A percentile compares a stretch with the other conserved stretches of the same genome.
Evolutionary conservation across 2,329 filamentous ascomycete species (phyloP).

Genomic region (Geosmithia morbida): DNA sequence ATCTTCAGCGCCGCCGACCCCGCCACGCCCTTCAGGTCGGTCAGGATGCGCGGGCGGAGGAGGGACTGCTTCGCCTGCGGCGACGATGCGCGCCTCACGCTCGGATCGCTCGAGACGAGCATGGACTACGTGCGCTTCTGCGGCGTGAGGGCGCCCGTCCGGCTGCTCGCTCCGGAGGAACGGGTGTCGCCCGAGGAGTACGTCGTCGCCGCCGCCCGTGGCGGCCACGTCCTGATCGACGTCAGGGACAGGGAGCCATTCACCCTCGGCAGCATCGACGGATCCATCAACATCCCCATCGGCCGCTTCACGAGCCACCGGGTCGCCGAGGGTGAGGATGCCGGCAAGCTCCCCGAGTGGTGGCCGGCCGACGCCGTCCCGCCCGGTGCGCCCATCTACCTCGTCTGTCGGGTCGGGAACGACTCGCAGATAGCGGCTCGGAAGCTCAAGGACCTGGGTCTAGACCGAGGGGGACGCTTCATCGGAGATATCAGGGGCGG

Average conservation of each 20-base stretch:
- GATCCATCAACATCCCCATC: conserved; percentile 57
- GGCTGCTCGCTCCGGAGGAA: conserved; percentile 45
- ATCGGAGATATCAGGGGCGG: conserved; percentile 62
- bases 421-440: conserved; percentile 60
- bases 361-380: conserved; percentile 21
- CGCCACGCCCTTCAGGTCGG: conserved; percentile 48
- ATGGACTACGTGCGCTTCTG: conserved; percentile 83
- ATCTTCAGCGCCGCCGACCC: conserved; percentile 25
- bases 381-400: conserved; percentile 42
- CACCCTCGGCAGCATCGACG: conserved; percentile 60
- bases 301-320: conserved; percentile 41
- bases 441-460: conserved; percentile 47
- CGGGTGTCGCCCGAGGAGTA: conserved; percentile 55
- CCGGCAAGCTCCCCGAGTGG: conserved; percentile 13
- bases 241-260: conserved; percentile 78
- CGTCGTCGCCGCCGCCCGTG: not conserved
- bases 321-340: conserved; percentile 4
- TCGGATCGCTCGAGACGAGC: conserved; percentile 44
- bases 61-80: conserved; percentile 67
- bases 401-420: conserved; percentile 63
- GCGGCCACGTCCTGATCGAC: conserved; percentile 52
- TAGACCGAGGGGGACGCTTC: conserved; percentile 37
- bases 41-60: conserved; percentile 58
- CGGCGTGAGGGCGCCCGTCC: conserved; percentile 42
- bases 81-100: conserved; percentile 42